phyloP scores from a whole-genome alignment of 257 asterid species.

The Mentha longifolia region DNA sequence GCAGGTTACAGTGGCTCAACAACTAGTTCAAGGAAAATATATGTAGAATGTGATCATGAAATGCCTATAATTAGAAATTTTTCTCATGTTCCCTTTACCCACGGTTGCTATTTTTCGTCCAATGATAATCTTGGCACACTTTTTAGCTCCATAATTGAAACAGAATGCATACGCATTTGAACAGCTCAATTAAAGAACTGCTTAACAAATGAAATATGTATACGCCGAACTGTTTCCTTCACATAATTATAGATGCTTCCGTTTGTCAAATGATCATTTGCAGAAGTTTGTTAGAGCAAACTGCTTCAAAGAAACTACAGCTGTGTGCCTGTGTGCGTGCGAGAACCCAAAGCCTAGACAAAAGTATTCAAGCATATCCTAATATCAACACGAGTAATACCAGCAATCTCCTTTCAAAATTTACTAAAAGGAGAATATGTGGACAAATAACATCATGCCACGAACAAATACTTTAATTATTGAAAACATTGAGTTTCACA shows the following conservation, averaged over 20 bases:
- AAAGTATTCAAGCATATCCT: background rate
- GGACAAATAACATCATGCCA: background rate
- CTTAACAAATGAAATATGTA: background rate
- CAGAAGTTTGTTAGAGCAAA: conserved; percentile 7
- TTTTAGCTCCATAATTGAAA: background rate
- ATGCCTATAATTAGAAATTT: background rate
- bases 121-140: background rate
- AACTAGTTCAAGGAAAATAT: background rate
- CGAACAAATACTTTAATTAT: background rate
- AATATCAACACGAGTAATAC: background rate
- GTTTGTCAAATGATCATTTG: background rate
- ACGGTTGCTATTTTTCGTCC: background rate
- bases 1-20: conserved; percentile 1
- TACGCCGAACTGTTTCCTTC: background rate
- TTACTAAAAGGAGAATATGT: background rate
- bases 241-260: background rate
- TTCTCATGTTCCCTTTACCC: background rate
- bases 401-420: background rate
- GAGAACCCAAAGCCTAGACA: too few species aligned
- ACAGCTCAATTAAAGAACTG: background rate
- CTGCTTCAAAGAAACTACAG: background rate
- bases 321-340: too few species aligned
- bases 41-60: background rate
- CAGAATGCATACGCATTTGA: conserved; percentile 1
- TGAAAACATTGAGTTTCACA: background rate